Conservation (phyloP, 768 basidiomycete species). For the Mrakia hoshinonis region DNA sequence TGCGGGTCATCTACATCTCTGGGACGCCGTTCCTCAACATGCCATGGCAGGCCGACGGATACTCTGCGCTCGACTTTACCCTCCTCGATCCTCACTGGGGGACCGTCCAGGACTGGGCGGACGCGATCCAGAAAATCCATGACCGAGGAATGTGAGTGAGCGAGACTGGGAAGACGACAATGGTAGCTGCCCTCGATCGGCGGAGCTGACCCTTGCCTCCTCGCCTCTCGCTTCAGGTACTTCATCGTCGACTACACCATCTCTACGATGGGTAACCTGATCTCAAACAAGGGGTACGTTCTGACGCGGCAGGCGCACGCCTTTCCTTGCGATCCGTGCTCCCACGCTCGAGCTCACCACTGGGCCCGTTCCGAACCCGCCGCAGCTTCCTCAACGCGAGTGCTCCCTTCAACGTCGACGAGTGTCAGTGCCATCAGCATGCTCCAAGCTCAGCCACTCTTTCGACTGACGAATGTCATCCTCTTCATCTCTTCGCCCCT, state of each 20-base stretch:
- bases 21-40: constrained; percentile 61
- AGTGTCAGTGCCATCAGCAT: constrained; percentile 51
- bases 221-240: constrained; percentile 42
- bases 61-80: constrained; percentile 84
- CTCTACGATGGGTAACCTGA: constrained; percentile 78
- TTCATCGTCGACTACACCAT: constrained; percentile 88
- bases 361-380: background rate
- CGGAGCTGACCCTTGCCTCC: too few species aligned
- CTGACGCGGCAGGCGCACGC: too few species aligned
- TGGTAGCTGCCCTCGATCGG: too few species aligned
- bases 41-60: constrained; percentile 40
- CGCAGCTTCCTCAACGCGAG: constrained; percentile 69
- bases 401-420: constrained; percentile 66
- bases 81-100: constrained; percentile 91
- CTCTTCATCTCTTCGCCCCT: background rate
- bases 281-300: constrained; percentile 59
- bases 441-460: background rate
- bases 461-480: background rate
- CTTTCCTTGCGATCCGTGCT: too few species aligned
- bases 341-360: constrained; percentile 4
- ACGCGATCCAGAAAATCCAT: constrained; percentile 67
- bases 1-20: constrained; percentile 75
- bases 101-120: constrained; percentile 66
- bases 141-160: constrained; percentile 58
- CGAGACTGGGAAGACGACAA: too few species aligned